Percentiles rank a stretch among this genome's conserved stretches.
These are phyloP conservation scores for Penicillium italicum DNA, from an alignment of 2,329 filamentous ascomycete species.

Conservation along the genomic window DNA sequence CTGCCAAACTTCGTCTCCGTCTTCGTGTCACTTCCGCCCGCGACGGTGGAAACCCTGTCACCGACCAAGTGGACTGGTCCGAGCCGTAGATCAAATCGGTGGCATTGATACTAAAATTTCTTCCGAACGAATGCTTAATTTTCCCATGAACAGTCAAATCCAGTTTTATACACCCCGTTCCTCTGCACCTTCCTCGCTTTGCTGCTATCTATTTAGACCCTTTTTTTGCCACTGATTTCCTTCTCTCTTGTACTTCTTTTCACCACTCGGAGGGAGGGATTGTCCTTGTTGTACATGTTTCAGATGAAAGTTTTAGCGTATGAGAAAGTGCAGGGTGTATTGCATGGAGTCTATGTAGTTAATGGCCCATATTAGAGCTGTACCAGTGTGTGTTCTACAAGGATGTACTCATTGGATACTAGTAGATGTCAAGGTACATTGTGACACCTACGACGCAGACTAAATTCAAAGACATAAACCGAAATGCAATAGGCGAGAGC, in stretches of 20 bases:
- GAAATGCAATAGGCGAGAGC: neutral
- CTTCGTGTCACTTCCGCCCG: conserved; percentile 79
- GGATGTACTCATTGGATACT: neutral
- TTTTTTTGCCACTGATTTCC: neutral
- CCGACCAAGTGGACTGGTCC: conserved; percentile 95
- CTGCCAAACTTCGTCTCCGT: conserved; percentile 69
- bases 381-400: neutral
- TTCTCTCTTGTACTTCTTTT: neutral
- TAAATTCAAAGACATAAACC: neutral
- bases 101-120: conserved; percentile 10
- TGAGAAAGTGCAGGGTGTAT: neutral
- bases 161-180: conserved; percentile 18
- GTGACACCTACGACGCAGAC: neutral
- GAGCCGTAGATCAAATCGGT: conserved; percentile 55
- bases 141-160: conserved; percentile 14
- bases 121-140: conserved; percentile 20
- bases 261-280: conserved; percentile 2
- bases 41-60: conserved; percentile 65
- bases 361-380: neutral
- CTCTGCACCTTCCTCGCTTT: neutral
- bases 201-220: neutral
- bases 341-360: neutral
- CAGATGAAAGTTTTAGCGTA: conserved; percentile 15
- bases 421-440: neutral
- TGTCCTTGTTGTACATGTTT: conserved; percentile 26